phyloP scores from a whole-genome alignment of 2,329 filamentous ascomycete species.

The Microsporum ferrugineum region DNA sequence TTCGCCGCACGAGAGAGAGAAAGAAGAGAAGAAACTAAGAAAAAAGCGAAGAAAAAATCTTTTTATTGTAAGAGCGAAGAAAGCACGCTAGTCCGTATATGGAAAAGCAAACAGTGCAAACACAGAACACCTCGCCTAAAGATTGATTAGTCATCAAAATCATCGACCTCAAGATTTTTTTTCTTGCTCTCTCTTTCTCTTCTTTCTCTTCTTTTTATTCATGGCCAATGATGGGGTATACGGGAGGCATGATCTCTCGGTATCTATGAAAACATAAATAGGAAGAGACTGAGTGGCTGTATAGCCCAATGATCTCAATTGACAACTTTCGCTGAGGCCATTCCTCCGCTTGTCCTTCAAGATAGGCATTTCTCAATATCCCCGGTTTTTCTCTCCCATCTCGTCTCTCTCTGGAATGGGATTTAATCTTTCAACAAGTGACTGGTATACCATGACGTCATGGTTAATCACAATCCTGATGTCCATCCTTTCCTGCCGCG shows the following conservation, averaged over 20 bases:
- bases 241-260: slow-evolving; percentile 5
- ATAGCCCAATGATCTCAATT: slow-evolving; percentile 12
- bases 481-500: not conserved
- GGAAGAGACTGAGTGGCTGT: slow-evolving; percentile 13
- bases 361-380: not conserved
- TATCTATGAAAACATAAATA: slow-evolving; percentile 11
- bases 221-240: slow-evolving; percentile 13
- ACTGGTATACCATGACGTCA: not conserved
- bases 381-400: not conserved
- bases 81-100: not conserved
- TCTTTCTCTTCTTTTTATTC: slow-evolving; percentile 4
- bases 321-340: slow-evolving; percentile 13
- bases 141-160: not conserved
- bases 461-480: not conserved
- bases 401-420: not conserved
- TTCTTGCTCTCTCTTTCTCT: not conserved
- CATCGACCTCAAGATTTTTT: not conserved
- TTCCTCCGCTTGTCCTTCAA: not conserved
- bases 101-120: not conserved
- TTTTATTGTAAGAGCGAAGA: not conserved
- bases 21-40: slow-evolving; percentile 36
- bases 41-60: slow-evolving; percentile 5
- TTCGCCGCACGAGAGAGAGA: slow-evolving; percentile 67
- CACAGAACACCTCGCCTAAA: not conserved
- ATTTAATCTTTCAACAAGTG: not conserved